These are phyloP conservation scores for Naganishia vishniacii DNA, from an alignment of 768 basidiomycete genomes.

Conservation along the genomic window DNA sequence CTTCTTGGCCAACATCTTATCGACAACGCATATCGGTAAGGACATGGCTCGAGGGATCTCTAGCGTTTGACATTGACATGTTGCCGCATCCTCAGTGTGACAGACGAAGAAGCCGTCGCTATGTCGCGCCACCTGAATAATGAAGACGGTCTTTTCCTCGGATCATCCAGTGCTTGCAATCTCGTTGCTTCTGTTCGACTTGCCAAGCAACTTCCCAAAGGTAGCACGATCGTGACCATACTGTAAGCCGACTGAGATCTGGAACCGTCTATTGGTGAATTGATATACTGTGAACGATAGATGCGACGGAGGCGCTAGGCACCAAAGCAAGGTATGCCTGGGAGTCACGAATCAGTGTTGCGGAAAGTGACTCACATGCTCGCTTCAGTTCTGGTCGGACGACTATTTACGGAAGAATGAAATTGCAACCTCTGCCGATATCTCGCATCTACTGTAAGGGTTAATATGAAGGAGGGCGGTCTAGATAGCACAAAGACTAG, in stretches of 20 bases:
- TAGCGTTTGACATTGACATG: neutral
- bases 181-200: conserved; percentile 84
- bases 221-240: conserved; percentile 75
- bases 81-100: conserved; percentile 57
- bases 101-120: conserved; percentile 86
- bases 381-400: conserved; percentile 42
- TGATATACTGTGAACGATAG: conserved; percentile 47
- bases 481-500: too few species aligned
- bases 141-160: conserved; percentile 86
- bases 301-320: conserved; percentile 83
- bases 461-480: too few species aligned
- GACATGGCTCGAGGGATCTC: neutral
- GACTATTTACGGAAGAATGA: conserved; percentile 38
- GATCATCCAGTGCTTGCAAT: conserved; percentile 94
- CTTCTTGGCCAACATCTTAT: conserved; percentile 75
- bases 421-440: conserved; percentile 32
- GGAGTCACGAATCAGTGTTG: neutral
- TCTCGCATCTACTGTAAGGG: too few species aligned
- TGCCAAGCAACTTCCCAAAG: conserved; percentile 61
- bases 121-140: conserved; percentile 92
- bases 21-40: conserved; percentile 79
- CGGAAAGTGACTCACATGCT: neutral
- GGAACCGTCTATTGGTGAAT: neutral
- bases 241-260: conserved; percentile 53
- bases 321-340: conserved; percentile 79